These are phyloP conservation scores for Lasiosphaeriaceae sp. DNA, from an alignment of 495 filamentous ascomycete species.

Conservation along the genomic window DNA sequence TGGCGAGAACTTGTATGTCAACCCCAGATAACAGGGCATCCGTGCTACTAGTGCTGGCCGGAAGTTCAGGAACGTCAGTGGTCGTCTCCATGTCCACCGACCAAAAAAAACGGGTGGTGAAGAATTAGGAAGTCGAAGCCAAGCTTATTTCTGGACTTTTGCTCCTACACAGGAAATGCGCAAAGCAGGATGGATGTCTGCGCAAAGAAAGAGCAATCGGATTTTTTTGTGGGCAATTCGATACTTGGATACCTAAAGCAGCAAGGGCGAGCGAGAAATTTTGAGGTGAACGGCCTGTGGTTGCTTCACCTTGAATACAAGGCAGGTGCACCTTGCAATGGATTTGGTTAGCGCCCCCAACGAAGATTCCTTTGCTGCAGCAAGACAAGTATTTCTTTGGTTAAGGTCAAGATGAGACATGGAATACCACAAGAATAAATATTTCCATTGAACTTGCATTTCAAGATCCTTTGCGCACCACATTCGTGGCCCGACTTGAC, in stretches of 20 bases:
- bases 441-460: too few relatives aligned
- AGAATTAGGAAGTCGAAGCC: neutral
- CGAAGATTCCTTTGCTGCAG: neutral
- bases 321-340: neutral
- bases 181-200: too few relatives aligned
- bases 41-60: constrained; percentile 4
- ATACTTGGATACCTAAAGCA: neutral
- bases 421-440: too few relatives aligned
- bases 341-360: neutral
- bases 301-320: constrained; percentile 6
- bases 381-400: neutral
- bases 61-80: neutral
- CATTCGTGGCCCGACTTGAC: too few relatives aligned
- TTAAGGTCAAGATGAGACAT: too few relatives aligned
- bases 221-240: neutral
- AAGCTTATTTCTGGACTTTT: too few relatives aligned
- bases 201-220: too few relatives aligned
- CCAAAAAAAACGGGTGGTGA: constrained; percentile 3
- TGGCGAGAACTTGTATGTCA: constrained; percentile 19
- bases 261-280: neutral
- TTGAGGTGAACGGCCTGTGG: neutral
- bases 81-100: constrained; percentile 1
- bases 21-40: constrained; percentile 9
- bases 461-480: too few relatives aligned
- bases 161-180: too few relatives aligned